These are phyloP conservation scores for Collybiopsis luxurians DNA, from an alignment of 768 basidiomycete species.

Conservation along the genomic window DNA sequence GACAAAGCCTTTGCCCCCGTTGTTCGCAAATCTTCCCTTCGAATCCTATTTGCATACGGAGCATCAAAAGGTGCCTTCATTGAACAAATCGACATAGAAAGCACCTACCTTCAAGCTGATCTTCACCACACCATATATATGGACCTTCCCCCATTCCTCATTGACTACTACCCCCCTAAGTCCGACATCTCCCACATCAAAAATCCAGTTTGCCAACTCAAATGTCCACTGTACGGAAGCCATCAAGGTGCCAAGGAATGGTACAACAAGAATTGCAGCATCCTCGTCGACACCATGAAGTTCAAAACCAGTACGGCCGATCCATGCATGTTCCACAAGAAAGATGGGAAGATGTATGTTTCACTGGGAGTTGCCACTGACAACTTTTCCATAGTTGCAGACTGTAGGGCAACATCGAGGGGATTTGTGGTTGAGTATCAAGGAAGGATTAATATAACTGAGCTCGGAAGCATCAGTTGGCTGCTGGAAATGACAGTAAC, in stretches of 20 bases:
- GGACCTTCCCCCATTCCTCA: conserved; percentile 6
- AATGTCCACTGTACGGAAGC: background rate
- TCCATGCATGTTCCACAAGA: conserved; percentile 16
- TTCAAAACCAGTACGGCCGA: background rate
- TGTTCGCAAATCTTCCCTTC: conserved; percentile 6
- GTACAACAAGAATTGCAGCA: background rate
- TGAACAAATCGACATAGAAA: conserved; percentile 13
- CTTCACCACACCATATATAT: conserved; percentile 21
- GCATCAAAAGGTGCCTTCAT: conserved; percentile 10
- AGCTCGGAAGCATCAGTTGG: conserved; percentile 18
- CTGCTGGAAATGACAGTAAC: conserved; percentile 18
- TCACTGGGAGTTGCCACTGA: conserved; percentile 13
- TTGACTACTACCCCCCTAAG: background rate
- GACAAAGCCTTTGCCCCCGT: conserved; percentile 14
- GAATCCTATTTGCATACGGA: conserved; percentile 5
- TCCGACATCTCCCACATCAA: no score
- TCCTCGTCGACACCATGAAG: no score
- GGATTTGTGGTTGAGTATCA: conserved; percentile 10
- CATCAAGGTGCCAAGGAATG: background rate
- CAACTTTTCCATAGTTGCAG: conserved; percentile 20
- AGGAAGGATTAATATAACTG: conserved; percentile 9
- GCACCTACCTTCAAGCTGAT: conserved; percentile 17
- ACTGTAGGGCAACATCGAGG: conserved; percentile 7
- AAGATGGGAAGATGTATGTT: background rate
- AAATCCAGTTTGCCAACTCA: background rate